phyloP scores from a whole-genome alignment of 1,139 yeast genomes.

The Blastobotrys illinoisensis region DNA sequence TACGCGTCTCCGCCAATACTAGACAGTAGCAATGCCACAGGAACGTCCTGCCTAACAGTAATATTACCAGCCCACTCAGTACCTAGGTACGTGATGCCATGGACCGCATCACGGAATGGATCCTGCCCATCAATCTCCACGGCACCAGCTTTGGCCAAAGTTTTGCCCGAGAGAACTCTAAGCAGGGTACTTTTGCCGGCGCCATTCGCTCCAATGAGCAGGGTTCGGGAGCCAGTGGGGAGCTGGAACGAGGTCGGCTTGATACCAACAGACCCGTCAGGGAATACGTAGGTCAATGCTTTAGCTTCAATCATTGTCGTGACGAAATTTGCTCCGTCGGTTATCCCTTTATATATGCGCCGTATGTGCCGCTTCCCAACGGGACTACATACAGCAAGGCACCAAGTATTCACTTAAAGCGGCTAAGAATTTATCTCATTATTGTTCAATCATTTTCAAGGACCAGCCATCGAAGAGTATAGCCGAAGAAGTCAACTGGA shows the following conservation, averaged over 20 bases:
- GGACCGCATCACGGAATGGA: constrained; percentile 65
- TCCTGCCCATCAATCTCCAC: constrained; percentile 68
- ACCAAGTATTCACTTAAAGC: too few relatives aligned
- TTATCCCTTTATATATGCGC: background rate
- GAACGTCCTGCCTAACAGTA: constrained; percentile 82
- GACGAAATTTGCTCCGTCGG: background rate
- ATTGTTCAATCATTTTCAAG: too few relatives aligned
- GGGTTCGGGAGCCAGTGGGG: constrained; percentile 67
- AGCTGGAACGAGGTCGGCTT: constrained; percentile 55
- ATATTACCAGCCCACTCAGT: constrained; percentile 97
- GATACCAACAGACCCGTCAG: constrained; percentile 63
- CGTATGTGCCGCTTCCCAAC: background rate
- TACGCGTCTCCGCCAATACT: constrained; percentile 78
- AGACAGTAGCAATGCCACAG: constrained; percentile 69
- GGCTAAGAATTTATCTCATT: too few relatives aligned
- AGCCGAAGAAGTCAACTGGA: too few relatives aligned
- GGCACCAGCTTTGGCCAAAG: constrained; percentile 68
- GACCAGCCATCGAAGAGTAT: too few relatives aligned
- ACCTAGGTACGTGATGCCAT: constrained; percentile 82
- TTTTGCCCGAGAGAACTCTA: constrained; percentile 83
- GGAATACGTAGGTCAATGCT: constrained; percentile 64
- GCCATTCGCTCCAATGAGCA: constrained; percentile 90
- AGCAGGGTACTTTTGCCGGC: constrained; percentile 93
- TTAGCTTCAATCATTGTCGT: constrained; percentile 48
- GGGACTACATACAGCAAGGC: background rate